These are phyloP conservation scores for Dactylorhiza incarnata DNA, from an alignment of 106 monocot genomes.

Conservation along the genomic window DNA sequence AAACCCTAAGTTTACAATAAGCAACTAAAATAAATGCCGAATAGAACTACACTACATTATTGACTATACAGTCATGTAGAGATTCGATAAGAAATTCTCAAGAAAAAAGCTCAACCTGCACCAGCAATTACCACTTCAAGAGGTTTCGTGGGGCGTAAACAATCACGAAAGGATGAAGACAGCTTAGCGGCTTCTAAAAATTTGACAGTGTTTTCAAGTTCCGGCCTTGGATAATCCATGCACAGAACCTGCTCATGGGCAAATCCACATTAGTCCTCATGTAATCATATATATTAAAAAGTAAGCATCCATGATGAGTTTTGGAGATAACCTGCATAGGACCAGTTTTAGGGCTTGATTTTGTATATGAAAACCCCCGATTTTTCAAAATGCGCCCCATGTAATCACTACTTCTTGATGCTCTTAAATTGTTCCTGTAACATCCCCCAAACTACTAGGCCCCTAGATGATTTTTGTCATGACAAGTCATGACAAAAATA, in stretches of 20 bases:
- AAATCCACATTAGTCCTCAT: neutral
- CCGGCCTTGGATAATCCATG: constrained; percentile 64
- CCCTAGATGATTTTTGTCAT: no score
- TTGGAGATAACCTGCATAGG: constrained; percentile 29
- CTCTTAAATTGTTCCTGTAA: constrained; percentile 6
- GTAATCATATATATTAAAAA: neutral
- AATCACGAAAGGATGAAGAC: constrained; percentile 55
- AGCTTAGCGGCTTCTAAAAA: constrained; percentile 80
- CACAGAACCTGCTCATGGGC: constrained; percentile 16
- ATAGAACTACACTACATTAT: neutral
- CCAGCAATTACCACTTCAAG: constrained; percentile 84
- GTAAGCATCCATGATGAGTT: neutral
- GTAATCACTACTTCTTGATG: constrained; percentile 31
- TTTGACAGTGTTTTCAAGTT: constrained; percentile 70
- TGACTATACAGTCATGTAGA: neutral
- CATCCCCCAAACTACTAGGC: no score
- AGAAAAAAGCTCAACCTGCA: constrained; percentile 48
- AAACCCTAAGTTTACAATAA: no score
- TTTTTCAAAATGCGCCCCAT: constrained; percentile 18
- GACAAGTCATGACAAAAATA: no score
- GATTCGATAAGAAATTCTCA: neutral
- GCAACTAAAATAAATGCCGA: neutral
- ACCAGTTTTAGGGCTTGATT: constrained; percentile 7
- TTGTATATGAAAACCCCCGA: constrained; percentile 1
- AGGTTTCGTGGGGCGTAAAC: constrained; percentile 44